These are phyloP conservation scores for Histomonas meleagridis DNA, from an alignment of 208 protist species.

Conservation along the genomic window DNA sequence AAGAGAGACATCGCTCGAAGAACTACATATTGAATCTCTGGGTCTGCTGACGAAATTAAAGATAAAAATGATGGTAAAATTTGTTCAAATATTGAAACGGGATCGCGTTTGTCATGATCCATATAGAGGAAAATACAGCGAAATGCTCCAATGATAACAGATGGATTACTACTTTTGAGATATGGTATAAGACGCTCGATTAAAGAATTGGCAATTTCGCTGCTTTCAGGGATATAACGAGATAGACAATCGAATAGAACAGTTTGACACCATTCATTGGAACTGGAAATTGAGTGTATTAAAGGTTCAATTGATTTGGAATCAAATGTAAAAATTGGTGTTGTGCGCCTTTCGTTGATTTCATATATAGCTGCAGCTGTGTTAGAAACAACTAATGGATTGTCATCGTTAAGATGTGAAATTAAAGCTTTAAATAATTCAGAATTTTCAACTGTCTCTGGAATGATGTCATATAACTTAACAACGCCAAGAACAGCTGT, in stretches of 20 bases:
- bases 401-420: constrained; percentile 79
- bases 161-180: constrained; percentile 85
- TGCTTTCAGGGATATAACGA: constrained; percentile 40
- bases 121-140: constrained; percentile 72
- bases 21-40: constrained; percentile 92
- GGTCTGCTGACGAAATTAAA: constrained; percentile 63
- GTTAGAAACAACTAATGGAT: constrained; percentile 82
- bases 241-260: constrained; percentile 87
- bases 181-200: constrained; percentile 77
- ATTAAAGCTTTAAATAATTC: constrained; percentile 61
- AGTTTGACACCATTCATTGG: constrained; percentile 90
- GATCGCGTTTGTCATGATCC: constrained; percentile 50
- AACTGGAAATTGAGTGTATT: constrained; percentile 77
- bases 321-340: constrained; percentile 59
- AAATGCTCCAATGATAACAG: constrained; percentile 86
- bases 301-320: constrained; percentile 72
- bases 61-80: constrained; percentile 75
- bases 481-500: constrained; percentile 83
- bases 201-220: constrained; percentile 67
- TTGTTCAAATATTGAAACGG: constrained; percentile 51
- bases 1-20: constrained; percentile 93
- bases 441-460: constrained; percentile 65
- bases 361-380: constrained; percentile 81
- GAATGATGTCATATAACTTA: constrained; percentile 84
- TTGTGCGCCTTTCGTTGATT: constrained; percentile 59